A percentile compares a stretch with the other conserved stretches of the same genome.
Conservation (phyloP, 352 stramenopile genomes). For the Globisporangium okanoganense region DNA sequence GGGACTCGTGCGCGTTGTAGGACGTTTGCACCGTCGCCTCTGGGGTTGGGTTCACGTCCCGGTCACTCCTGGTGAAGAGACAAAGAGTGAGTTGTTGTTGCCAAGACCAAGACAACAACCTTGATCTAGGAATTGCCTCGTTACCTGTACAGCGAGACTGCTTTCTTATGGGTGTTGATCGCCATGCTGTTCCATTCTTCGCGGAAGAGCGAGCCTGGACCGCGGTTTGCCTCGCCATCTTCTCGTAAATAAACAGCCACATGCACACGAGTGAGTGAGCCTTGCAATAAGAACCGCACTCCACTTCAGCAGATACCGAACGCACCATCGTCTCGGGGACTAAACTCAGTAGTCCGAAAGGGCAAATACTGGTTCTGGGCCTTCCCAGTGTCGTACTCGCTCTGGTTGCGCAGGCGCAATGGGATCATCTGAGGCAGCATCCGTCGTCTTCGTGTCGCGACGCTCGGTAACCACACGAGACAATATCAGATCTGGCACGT, state of each 20-base stretch:
- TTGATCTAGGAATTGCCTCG: no score
- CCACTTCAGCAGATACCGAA: background rate
- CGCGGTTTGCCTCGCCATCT: constrained; percentile 18
- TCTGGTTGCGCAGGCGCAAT: constrained; percentile 39
- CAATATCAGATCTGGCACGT: no score
- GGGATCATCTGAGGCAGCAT: constrained; percentile 34
- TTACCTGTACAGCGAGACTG: constrained; percentile 27
- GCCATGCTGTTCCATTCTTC: constrained; percentile 46
- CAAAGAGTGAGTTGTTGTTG: background rate
- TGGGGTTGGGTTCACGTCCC: constrained; percentile 46
- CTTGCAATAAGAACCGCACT: background rate
- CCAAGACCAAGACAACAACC: no score
- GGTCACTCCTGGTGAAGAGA: constrained; percentile 26
- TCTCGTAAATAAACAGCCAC: background rate
- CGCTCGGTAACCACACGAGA: no score
- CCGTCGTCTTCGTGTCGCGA: background rate
- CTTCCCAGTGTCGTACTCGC: constrained; percentile 20
- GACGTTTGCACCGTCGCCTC: constrained; percentile 36
- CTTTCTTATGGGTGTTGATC: constrained; percentile 19
- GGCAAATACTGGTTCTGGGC: constrained; percentile 43
- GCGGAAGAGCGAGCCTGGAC: constrained; percentile 35
- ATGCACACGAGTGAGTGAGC: background rate
- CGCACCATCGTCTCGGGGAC: constrained; percentile 19
- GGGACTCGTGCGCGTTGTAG: constrained; percentile 35
- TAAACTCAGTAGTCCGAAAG: constrained; percentile 49